Evolutionary conservation across 805 yeast species (phyloP), one percentile per base, ranked within the genome.

Genomic region (Lachancea waltii): DNA sequence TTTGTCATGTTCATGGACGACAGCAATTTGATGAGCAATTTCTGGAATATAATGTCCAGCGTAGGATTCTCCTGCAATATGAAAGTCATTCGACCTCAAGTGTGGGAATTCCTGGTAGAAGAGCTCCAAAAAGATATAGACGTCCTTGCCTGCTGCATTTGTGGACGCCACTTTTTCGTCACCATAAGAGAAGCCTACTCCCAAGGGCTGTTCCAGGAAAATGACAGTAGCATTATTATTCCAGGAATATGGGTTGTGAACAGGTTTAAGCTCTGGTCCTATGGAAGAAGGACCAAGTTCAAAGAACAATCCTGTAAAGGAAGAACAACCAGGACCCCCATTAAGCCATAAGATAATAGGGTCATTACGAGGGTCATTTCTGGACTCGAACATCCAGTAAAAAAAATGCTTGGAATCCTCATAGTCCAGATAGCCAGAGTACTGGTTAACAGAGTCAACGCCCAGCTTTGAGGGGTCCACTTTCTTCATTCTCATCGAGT

Each of bases 311-410:
- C 97, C 97, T 23, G 94, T 85, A 56, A 86, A 65, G 1, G 95
- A 85, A 0, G 95, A 85, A 58, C 97, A 89, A 9, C 97, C 97
- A 25, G 97, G 97, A 4, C 97, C 96, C 47, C 97, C 97, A 57
- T 89, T 89, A 51, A 89, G 69, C 97, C 90, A 83, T 46, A 81
- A 63, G 39, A 90, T 72, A 16, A 87, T 72, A 2, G 97, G 97
- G 62, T 90, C 97, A 37, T 68, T 84, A 38, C 61, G 64, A 3
- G 97, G 97, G 59, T 85, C 86, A 53, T 80, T 80, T 66, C 96
- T 77, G 36, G 94, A 81, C 63, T 89, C 97, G 51, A 90, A 90
- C 54, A 81, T 80, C 95, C 95, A 87, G 68, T 79, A 90, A 62
- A 89, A 90, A 60, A 89, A 80, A 62, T 85, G 94, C 65, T 87